Evolutionary conservation across 1,139 yeast genomes (phyloP), one percentile per base, ranked within the genome.

Genomic region (Blastobotrys malaysiensis): DNA sequence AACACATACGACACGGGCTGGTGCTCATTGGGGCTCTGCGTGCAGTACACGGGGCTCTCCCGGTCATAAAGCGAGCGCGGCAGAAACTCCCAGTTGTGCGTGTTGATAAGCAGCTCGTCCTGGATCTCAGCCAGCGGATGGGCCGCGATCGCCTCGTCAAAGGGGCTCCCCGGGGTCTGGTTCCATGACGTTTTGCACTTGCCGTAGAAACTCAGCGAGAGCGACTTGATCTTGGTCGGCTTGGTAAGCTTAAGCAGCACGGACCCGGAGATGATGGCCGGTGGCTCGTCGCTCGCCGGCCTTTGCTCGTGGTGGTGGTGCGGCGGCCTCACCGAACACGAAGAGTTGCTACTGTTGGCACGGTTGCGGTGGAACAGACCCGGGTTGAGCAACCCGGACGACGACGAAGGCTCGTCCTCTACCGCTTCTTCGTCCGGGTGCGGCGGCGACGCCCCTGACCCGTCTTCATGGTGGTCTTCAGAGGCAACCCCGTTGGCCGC

Each of bases 171-270:
- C 4, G 57, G 52, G 18, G 47, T 45, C 45, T 61, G 64, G 22
- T 95, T 91, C 97, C 97, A 89, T 58, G 85, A 90, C 0, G 97
- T 89, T 62, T 84, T 76, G 51, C 88, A 80, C 3, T 72, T 69
- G 2, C 97, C 97, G 61, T 78, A 79, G 64, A 90, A 82, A 1
- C 77, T 72, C 53, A 90, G 73, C 6, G 76, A 69, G 7, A 90
- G 77, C 45, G 79, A 73, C 69, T 86, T 88, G 59, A 90, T 73
- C 66, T 82, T 86, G 44, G 85, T 77, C 0, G 95, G 86, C 65
- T 88, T 89, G 52, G 84, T 65, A 1, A 90, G 79, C 55, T 93
- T 76, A 16, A 90, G 60, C 50, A 84, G 79, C n/a, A 90, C 73
- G 18, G 90, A 82, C 0, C 97, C 97, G 53, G 97, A 74, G 46